Base-by-base conservation (phyloP, 225 moss, liverwort and hornwort species). In the Sphagnum contortum region DNA sequence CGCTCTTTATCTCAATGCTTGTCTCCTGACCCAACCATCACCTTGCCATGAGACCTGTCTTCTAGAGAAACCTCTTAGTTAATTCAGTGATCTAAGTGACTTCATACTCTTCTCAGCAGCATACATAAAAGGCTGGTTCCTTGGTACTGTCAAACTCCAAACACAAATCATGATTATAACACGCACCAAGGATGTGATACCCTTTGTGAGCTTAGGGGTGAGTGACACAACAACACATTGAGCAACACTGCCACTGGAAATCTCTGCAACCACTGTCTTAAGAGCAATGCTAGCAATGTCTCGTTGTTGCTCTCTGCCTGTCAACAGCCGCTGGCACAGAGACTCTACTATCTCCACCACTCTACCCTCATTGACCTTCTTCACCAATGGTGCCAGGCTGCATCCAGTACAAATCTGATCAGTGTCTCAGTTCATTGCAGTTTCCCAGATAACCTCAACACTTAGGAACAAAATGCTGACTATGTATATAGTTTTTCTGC, bases 201-300 rank as follows among this genome's bases (percentile, higher is more conserved):
- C 98, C 79, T 91, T 99, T 80, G 91, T 91, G 66, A 99, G 77
- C 78, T 89, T 91, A 7, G 98, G 98, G 54, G 93, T 99, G 44
- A 99, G 75, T 62, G 89, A 87, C n/a, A 89, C 80, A 62, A 99
- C 93, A 71, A 99, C 91, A 74, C 85, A 85, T 59, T 88, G 91
- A 60, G 93, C 98, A 77, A 93, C 93, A 69, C 76, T 81, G 57
- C 98, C 98, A 66, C 80, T 93, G 12, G 98, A 86, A 44, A 99
- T 99, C 70, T 93, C 93, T 70, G 93, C 93, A 54, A 99, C 93
- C 57, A 99, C 98, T 70, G 93, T 93, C 85, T 99, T 99, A 61
- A 99, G 78, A 13, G 93, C 98, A 72, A 99, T 99, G 75, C 93
- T 99, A 14, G 98, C 98, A 77, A 93, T 99, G 71, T 99, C 98